These are phyloP conservation scores for Digitaria exilis DNA, from an alignment of 202 grass and related monocot species.

Conservation along the genomic window DNA sequence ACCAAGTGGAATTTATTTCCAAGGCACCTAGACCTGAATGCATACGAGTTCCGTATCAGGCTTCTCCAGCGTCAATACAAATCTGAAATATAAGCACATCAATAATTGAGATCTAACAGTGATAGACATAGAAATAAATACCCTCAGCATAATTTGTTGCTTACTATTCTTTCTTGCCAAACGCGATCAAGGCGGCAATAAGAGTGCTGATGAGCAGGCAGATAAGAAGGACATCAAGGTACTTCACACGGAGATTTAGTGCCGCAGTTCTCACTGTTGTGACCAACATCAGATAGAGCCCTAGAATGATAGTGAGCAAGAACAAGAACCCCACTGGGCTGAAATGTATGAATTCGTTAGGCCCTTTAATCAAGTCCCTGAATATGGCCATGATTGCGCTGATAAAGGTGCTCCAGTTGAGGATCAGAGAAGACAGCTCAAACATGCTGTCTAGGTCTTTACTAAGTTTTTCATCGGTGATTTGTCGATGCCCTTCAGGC, in stretches of 20 bases:
- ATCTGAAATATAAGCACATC: neutral
- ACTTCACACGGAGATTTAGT: neutral
- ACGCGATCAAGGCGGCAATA: neutral
- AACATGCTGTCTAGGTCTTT: neutral
- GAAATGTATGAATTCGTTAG: neutral
- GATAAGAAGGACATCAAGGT: neutral
- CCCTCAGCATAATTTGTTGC: neutral
- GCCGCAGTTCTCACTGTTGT: neutral
- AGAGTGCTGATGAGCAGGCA: neutral
- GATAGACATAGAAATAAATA: neutral
- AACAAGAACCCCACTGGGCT: neutral
- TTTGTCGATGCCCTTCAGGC: neutral
- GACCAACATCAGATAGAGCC: slow-evolving; percentile 5
- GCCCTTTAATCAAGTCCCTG: neutral
- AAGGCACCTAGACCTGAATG: neutral
- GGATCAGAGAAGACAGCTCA: neutral
- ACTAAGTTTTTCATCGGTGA: neutral
- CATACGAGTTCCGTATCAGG: neutral
- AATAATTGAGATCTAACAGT: neutral
- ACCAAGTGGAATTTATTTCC: neutral
- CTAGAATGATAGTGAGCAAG: neutral
- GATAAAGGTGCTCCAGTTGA: slow-evolving; percentile 13
- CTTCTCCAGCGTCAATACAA: neutral
- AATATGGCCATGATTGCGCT: neutral
- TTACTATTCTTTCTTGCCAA: neutral